Conservation (phyloP, 106 monocot species). For the Amphibolis antarctica region DNA sequence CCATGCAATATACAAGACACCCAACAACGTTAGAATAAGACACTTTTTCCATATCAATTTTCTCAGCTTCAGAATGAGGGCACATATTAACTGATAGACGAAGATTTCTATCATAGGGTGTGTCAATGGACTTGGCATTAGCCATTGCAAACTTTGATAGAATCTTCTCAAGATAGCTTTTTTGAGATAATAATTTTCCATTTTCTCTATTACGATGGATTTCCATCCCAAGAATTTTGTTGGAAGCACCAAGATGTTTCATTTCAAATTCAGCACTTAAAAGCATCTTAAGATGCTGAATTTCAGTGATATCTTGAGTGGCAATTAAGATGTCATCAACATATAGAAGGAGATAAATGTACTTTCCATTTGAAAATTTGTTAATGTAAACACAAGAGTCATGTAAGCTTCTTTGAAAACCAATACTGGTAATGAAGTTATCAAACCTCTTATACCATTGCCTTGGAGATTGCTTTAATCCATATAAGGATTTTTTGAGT, state of each 20-base stretch:
- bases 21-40: background rate
- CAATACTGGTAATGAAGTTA: too few species aligned
- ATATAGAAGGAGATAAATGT: too few species aligned
- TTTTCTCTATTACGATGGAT: background rate
- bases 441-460: too few species aligned
- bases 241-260: background rate
- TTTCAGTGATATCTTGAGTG: too few species aligned
- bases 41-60: background rate
- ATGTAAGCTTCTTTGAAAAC: too few species aligned
- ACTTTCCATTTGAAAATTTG: too few species aligned
- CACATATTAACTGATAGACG: background rate
- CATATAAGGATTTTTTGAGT: too few species aligned
- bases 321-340: constrained; percentile 9
- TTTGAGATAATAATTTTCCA: constrained; percentile 5
- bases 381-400: too few species aligned
- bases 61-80: background rate
- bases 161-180: constrained; percentile 8
- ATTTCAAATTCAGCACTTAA: background rate
- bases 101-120: background rate
- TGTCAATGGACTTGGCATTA: background rate
- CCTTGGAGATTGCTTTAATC: too few species aligned
- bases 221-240: background rate
- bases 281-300: background rate
- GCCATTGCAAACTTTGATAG: constrained; percentile 1
- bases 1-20: background rate